Evolutionary conservation across 176 grass and related monocot genomes (phyloP).

Genomic region (Oryza brachyantha): DNA sequence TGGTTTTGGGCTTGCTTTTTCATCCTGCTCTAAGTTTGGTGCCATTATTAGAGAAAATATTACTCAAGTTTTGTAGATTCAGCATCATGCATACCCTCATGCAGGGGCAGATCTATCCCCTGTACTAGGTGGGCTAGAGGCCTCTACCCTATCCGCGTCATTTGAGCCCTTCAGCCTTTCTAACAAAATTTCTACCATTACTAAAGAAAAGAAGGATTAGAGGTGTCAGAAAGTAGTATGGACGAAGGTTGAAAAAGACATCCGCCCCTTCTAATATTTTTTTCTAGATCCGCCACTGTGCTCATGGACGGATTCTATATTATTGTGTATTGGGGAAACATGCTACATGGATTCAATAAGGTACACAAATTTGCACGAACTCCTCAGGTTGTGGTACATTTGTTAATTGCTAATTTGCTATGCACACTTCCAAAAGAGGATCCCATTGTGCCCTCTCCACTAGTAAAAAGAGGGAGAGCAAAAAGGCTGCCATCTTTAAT

Average conservation of each 20-base stretch:
- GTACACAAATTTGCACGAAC: neutral
- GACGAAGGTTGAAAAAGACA: no score
- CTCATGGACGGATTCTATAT: neutral
- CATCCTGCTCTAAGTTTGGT: conserved; percentile 10
- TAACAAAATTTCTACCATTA: no score
- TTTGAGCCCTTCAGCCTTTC: no score
- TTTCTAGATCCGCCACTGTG: no score
- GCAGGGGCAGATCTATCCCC: no score
- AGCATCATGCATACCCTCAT: neutral
- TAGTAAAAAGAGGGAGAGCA: conserved; percentile 27
- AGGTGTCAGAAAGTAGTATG: no score
- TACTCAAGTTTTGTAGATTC: neutral
- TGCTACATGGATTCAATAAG: conserved; percentile 16
- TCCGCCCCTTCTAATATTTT: no score
- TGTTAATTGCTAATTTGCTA: conserved; percentile 2
- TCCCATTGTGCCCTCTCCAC: conserved; percentile 2
- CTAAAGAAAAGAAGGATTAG: no score
- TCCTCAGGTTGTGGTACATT: conserved; percentile 29
- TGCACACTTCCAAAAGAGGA: neutral
- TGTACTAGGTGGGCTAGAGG: no score
- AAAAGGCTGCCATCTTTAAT: conserved; percentile 48
- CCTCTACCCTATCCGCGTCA: no score
- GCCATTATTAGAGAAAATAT: conserved; percentile 13
- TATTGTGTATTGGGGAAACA: neutral
- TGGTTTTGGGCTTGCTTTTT: conserved; percentile 26